Base-by-base conservation (phyloP, 2,329 filamentous ascomycete genomes). In the Beauveria varroae region DNA sequence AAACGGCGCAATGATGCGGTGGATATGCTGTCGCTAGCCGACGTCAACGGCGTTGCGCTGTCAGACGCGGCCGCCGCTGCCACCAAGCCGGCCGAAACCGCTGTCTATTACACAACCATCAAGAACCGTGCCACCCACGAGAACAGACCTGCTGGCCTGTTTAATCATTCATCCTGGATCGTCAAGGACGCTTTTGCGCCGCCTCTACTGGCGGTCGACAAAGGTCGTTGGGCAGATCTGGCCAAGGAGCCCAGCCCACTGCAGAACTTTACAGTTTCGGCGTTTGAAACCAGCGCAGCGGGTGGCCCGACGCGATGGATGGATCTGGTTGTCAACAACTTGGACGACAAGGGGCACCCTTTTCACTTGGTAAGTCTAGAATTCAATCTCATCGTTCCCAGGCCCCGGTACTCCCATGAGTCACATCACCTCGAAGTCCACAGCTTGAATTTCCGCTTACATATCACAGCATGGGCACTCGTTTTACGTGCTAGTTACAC, bases 291-390 rank as follows among this genome's bases (percentile, higher is more conserved):
- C 8, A 57, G 60, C 40, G 10, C n/a, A 10, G 16, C 1, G 54
- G 65, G 41, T 20, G 47, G 16, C 10, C 12, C 46, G n/a, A 72
- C 66, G 3, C 63, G 63, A 40, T 81, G 79, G 78, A 68, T 80
- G 3, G 78, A 81, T 64, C 64, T 81, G 1, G 71, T 80, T 2
- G 68, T 81, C 52, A 81, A 82, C 63, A 81, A 81, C 60, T 68
- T 80, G 10, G 79, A 81, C 60, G 78, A 81, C 43, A 76, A 76
- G 6, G 69, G 72, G 0, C 79, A 81, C 65, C 79, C 79, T 0
- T 81, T 81, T 62, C 79, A 81, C 64, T 63, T 81, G 43, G 76
- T 78, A 68, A 16, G 56, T 44, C 7, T 10, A 14, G 22, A 61
- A 67, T 16, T 6, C 2, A 12, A 37, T 37, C 34, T 37, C 34